Evolutionary conservation across 23 red algal genomes (phyloP), one percentile per base, ranked within the genome.

Genomic region (Gracilaria gracilis): DNA sequence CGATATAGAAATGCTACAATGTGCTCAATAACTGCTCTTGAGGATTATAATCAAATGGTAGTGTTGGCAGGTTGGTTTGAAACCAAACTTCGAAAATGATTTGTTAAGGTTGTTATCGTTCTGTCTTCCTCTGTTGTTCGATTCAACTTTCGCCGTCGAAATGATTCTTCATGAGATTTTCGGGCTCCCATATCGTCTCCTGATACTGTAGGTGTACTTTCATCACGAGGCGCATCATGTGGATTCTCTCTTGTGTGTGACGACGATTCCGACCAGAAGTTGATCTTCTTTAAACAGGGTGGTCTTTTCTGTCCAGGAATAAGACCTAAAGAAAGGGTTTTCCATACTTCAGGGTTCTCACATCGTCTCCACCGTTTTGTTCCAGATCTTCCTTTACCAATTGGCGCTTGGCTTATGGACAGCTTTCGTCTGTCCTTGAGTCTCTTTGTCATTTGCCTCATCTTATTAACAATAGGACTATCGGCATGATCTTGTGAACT

Each of bases 291-390:
- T 23, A 82, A 44, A 12, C 38, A 24, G 0, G 79, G 79, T 62
- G 79, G 54, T 42, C 54, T 59, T 25, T 51, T 71, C 25, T 86
- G 82, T 25, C 82, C 82, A 17, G 82, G 82, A 74, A 86, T 65
- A 7, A 86, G 61, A 48, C 82, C 82, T 13, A 86, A 33, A 70
- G 82, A 35, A 69, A 72, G 36, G 20, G 0, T 50, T 14, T 57
- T 86, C 82, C 82, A 86, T 5, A 32, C 61, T 0, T 74, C 42
- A 24, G 51, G 16, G 39, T 86, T 86, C 31, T 29, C 25, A 65
- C 82, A 86, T 46, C 32, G 12, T 65, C 55, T 42, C 79, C 79
- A 82, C 23, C 79, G 79, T 28, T 77, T 82, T 25, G 17, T 4
- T 51, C 79, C 42, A 14, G 54, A 62, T 24, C 20, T 82, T 25